These are phyloP conservation scores for Nyctanthes arbortristis DNA, from an alignment of 257 asterid species.

Conservation along the genomic window DNA sequence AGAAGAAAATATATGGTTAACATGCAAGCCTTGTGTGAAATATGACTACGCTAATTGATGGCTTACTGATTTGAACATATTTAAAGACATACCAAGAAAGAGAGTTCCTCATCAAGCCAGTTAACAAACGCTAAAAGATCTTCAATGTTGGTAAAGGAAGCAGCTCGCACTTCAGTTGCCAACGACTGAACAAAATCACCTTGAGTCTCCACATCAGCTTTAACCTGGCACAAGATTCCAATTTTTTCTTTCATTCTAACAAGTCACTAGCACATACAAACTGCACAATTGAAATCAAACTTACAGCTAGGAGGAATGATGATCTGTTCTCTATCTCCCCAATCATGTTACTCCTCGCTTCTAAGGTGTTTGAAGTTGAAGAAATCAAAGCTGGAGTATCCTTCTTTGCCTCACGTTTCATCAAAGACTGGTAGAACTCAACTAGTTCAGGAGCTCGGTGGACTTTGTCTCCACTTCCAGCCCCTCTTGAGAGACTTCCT, in stretches of 20 bases:
- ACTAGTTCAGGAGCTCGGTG: constrained; percentile 98
- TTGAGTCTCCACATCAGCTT: constrained; percentile 97
- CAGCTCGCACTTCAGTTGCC: constrained; percentile 87
- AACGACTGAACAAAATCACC: constrained; percentile 91
- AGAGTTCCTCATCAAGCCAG: constrained; percentile 96
- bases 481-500: constrained; percentile 59
- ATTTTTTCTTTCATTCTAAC: constrained; percentile 18
- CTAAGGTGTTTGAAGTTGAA: constrained; percentile 59
- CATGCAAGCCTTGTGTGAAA: background rate
- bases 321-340: constrained; percentile 97
- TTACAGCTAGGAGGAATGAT: constrained; percentile 86
- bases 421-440: constrained; percentile 85
- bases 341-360: constrained; percentile 92
- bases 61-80: background rate
- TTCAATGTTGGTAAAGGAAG: constrained; percentile 62
- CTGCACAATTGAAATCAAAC: constrained; percentile 22
- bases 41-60: background rate
- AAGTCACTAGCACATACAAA: constrained; percentile 4
- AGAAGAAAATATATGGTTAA: background rate
- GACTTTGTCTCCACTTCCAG: constrained; percentile 76
- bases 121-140: constrained; percentile 87
- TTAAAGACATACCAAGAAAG: constrained; percentile 64
- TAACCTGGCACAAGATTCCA: constrained; percentile 61
- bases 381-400: constrained; percentile 66
- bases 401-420: constrained; percentile 95